Conservation (phyloP, 371 early-diverging fungal genomes). For the Mucor racemosus region DNA sequence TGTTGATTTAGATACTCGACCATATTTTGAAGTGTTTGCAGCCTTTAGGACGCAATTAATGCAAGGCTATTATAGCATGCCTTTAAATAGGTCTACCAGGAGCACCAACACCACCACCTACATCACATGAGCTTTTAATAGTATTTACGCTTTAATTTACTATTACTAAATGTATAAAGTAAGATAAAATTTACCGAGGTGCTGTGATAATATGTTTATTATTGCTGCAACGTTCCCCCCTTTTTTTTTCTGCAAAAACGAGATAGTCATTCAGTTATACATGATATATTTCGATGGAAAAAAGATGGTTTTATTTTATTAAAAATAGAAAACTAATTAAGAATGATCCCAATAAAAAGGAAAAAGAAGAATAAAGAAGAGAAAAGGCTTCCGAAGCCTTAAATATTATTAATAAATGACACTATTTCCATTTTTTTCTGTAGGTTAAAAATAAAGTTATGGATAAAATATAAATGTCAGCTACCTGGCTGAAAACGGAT, state of each 20-base stretch:
- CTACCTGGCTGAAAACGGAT: slow-evolving; percentile 22
- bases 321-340: background rate
- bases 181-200: background rate
- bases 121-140: slow-evolving; percentile 3
- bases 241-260: background rate
- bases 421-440: background rate
- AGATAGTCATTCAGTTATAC: background rate
- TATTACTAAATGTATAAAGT: background rate
- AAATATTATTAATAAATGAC: background rate
- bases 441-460: background rate
- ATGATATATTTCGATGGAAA: background rate
- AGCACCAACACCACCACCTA: background rate
- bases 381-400: background rate
- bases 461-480: slow-evolving; percentile 4
- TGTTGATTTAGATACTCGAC: too few species aligned
- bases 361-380: too few species aligned
- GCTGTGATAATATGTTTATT: background rate
- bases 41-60: too few species aligned
- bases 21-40: too few species aligned
- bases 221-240: background rate
- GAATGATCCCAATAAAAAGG: too few species aligned
- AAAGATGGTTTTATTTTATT: background rate
- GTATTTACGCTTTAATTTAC: background rate
- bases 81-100: too few species aligned
- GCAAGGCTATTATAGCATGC: too few species aligned